Conservation (phyloP, 805 yeast genomes). For the Candida ficus region DNA sequence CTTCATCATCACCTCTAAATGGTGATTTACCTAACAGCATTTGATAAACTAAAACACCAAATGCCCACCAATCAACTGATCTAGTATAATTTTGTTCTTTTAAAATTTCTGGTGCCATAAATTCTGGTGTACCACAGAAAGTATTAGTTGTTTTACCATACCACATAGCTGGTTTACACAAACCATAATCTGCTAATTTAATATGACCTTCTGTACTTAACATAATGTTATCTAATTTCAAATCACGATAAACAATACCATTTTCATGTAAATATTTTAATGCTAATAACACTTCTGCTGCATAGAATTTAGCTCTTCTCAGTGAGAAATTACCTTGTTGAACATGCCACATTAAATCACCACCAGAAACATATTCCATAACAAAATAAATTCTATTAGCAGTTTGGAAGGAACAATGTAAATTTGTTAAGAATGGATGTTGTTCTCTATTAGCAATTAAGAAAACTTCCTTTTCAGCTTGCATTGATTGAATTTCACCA, state of each 20-base stretch:
- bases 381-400: constrained; percentile 96
- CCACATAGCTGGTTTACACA: constrained; percentile 94
- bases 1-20: constrained; percentile 94
- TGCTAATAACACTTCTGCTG: constrained; percentile 91
- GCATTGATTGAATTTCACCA: constrained; percentile 93
- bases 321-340: constrained; percentile 87
- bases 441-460: constrained; percentile 73
- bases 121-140: constrained; percentile 98
- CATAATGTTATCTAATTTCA: constrained; percentile 91
- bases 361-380: constrained; percentile 97
- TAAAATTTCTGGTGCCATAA: constrained; percentile 98
- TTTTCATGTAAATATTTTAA: constrained; percentile 91
- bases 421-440: constrained; percentile 88
- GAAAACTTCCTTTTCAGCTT: constrained; percentile 92
- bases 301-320: constrained; percentile 92
- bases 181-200: constrained; percentile 94
- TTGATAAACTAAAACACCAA: constrained; percentile 93
- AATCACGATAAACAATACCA: constrained; percentile 93
- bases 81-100: constrained; percentile 90
- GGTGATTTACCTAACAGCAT: constrained; percentile 97
- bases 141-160: constrained; percentile 82
- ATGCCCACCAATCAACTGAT: constrained; percentile 99
- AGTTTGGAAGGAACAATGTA: constrained; percentile 95
- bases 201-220: constrained; percentile 89
- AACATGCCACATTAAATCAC: constrained; percentile 99